Percentiles rank a stretch among this genome's conserved stretches.
Conservation (phyloP, 2,329 filamentous ascomycete genomes). For the Talaromyces sp. region DNA sequence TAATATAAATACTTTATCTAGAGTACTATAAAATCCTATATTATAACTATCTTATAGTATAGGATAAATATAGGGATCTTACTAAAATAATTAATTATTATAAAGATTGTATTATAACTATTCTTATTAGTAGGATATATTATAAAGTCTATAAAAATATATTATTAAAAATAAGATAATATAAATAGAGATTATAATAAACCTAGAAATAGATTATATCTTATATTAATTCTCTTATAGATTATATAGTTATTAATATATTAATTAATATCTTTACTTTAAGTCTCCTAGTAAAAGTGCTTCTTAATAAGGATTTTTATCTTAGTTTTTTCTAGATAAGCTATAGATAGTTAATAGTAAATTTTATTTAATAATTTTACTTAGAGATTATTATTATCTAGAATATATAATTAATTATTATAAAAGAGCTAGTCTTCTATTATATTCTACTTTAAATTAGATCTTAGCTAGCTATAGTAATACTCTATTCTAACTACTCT, state of each 20-base stretch:
- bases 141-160: not conserved
- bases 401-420: not conserved
- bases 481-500: not conserved
- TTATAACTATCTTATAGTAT: too few relatives aligned
- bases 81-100: too few relatives aligned
- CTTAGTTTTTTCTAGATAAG: not conserved
- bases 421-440: not conserved
- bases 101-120: too few relatives aligned
- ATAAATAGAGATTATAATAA: not conserved
- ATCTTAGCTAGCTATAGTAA: not conserved
- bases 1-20: not conserved
- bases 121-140: too few relatives aligned
- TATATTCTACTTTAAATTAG: not conserved
- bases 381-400: not conserved
- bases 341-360: not conserved
- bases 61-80: too few relatives aligned
- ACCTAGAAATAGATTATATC: constrained; percentile 8
- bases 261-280: not conserved
- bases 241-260: not conserved
- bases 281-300: not conserved
- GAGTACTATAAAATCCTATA: too few relatives aligned
- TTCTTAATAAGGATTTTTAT: not conserved
- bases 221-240: not conserved
- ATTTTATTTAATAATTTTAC: not conserved
- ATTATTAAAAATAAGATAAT: not conserved